Evolutionary conservation across 176 grass and related monocot species (phyloP), one percentile per base, ranked within the genome.

Genomic region (Alopecurus myosuroides): DNA sequence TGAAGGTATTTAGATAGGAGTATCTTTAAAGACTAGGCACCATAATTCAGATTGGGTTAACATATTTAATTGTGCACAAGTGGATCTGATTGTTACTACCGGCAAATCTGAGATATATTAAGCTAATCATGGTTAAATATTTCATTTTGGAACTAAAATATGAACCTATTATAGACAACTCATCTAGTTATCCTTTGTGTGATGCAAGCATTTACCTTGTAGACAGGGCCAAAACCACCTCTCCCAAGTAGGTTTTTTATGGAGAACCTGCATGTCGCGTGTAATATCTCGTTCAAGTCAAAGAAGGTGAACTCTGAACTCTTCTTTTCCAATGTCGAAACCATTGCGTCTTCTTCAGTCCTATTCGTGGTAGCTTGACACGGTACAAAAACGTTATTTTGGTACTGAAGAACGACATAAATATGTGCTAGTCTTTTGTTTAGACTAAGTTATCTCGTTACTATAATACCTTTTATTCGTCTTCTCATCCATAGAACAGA

Each of bases 141-240:
- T 4, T n/a, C n/a, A 0, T 45, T 45, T 45, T 45, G 12, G 3
- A 45, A n/a, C 11, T 11, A 57, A 26, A 10, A 11, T 26, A n/a
- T 6, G 52, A 57, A 57, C 11, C 3, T 57, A 1, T 4, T 25
- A 25, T 3, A 2, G 5, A 64, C 1, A 64, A 31, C 3, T 11
- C 42, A 74, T 2, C 48, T 45, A 45, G 0, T 0, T 45, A 45
- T 45, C 44, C 0, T 45, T 45, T 45, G 12, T 12, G 44, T 45
- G 44, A 45, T 45, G n/a, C n/a, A n/a, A 45, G 44, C 12, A 45
- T 44, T 45, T 75, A 83, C 91, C 91, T 90, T 93, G 40, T 93
- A 93, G 44, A 93, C 91, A 25, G 81, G 87, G 62, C 91, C 91
- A 67, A 93, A 93, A 2, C 88, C 85, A 36, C 88, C 87, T 77